Conservation (phyloP, 306 rosid genomes). For the Glycyrrhiza uralensis region DNA sequence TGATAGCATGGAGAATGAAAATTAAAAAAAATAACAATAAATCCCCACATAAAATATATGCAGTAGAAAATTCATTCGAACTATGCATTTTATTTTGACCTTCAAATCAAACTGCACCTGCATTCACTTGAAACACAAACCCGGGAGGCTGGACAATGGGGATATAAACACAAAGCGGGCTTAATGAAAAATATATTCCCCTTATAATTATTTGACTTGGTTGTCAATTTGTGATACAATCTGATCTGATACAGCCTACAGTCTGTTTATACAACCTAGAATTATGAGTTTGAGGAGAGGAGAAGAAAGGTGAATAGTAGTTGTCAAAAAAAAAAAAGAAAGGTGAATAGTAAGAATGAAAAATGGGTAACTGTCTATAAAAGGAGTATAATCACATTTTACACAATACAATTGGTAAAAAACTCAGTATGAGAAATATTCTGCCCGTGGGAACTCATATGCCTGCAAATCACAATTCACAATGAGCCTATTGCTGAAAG, state of each 20-base stretch:
- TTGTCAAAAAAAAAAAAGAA: too few relatives aligned
- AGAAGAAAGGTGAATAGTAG: background rate
- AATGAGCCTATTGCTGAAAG: background rate
- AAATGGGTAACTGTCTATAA: background rate
- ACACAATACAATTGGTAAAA: background rate
- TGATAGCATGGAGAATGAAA: background rate
- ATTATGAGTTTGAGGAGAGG: background rate
- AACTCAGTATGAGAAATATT: background rate
- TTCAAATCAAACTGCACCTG: background rate
- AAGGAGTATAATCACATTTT: background rate
- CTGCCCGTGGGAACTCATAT: background rate
- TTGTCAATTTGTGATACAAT: background rate
- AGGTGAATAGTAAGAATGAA: background rate
- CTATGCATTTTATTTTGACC: background rate
- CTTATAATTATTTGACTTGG: background rate
- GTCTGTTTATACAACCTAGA: background rate
- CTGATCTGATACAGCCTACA: background rate
- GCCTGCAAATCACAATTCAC: background rate
- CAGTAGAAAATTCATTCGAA: background rate
- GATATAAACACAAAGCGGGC: background rate
- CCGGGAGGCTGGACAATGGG: background rate
- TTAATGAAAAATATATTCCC: background rate
- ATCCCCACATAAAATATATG: background rate
- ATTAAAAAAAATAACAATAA: background rate
- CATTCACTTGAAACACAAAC: conserved; percentile 1